A percentile compares a stretch with the other conserved stretches of the same genome.
phyloP scores from a whole-genome alignment of 2,329 filamentous ascomycete species.

The Paradendryphiella salina region DNA sequence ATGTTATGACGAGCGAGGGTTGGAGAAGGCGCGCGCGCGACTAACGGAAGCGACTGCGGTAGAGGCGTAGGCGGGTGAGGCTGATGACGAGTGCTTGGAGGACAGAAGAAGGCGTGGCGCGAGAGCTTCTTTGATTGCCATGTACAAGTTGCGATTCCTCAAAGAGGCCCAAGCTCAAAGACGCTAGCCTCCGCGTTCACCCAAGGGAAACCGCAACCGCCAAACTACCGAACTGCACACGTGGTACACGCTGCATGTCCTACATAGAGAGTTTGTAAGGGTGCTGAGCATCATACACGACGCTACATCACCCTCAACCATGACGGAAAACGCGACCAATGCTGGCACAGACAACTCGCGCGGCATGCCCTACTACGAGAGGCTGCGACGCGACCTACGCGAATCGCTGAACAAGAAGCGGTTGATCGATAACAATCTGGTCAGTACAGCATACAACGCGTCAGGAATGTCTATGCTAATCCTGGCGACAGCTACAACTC shows the following conservation, averaged over 20 bases:
- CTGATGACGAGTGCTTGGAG: not conserved
- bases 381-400: conserved; percentile 67
- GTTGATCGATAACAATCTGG: conserved; percentile 63
- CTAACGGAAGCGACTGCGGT: not conserved
- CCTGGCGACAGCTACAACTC: conserved; percentile 53
- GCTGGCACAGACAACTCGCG: conserved; percentile 52
- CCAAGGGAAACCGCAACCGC: conserved; percentile 14
- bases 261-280: not conserved
- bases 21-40: conserved; percentile 5
- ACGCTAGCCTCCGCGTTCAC: conserved; percentile 25
- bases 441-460: conserved; percentile 39
- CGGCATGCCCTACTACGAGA: conserved; percentile 70
- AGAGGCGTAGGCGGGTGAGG: not conserved
- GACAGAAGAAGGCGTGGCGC: conserved; percentile 2
- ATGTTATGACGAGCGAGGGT: conserved; percentile 2
- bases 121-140: conserved; percentile 6
- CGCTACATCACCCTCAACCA: conserved; percentile 25
- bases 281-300: not conserved
- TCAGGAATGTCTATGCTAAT: conserved; percentile 19
- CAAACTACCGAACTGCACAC: conserved; percentile 7
- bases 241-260: not conserved
- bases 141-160: conserved; percentile 22
- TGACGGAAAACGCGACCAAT: conserved; percentile 54
- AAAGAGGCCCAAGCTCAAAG: conserved; percentile 19
- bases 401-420: conserved; percentile 69